Conservation (phyloP, 2,329 filamentous ascomycete genomes). For the Xylariaceae sp. region DNA sequence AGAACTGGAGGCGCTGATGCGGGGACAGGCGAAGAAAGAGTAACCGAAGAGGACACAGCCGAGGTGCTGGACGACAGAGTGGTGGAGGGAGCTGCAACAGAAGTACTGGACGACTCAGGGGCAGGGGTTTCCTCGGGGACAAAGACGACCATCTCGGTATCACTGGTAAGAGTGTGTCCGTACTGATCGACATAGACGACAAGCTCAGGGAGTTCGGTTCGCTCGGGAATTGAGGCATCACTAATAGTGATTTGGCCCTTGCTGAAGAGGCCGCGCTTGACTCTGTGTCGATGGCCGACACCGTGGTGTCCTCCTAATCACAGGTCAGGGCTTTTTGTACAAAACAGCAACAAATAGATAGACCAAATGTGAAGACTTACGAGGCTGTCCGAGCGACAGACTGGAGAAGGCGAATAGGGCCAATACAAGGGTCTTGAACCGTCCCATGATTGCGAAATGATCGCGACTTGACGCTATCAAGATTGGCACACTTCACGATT, state of each 20-base stretch:
- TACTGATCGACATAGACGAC: conserved; percentile 57
- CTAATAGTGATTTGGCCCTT: conserved; percentile 34
- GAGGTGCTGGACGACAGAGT: conserved; percentile 6
- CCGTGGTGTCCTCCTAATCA: conserved; percentile 31
- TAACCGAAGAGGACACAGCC: conserved; percentile 7
- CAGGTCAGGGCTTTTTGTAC: conserved; percentile 11
- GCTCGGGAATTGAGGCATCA: conserved; percentile 34
- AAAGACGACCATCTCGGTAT: conserved; percentile 35
- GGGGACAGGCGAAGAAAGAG: conserved; percentile 1
- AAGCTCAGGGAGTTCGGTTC: conserved; percentile 42
- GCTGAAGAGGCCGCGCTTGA: conserved; percentile 19
- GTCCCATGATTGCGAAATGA: conserved; percentile 40
- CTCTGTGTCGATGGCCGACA: conserved; percentile 28
- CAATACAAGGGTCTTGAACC: conserved; percentile 32
- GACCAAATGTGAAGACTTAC: conserved; percentile 23
- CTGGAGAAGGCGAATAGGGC: conserved; percentile 37
- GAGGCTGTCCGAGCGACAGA: conserved; percentile 39
- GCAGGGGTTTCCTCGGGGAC: conserved; percentile 20
- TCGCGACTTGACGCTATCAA: conserved; percentile 6
- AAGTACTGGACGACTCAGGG: conserved; percentile 5
- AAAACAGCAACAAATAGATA: not conserved
- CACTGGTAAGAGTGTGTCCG: conserved; percentile 46
- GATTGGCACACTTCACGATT: conserved; percentile 8
- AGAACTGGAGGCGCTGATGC: conserved; percentile 10
- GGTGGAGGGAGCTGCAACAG: conserved; percentile 8